These are phyloP conservation scores for Linderina pennispora DNA, from an alignment of 192 early-diverging fungal genomes.

Conservation along the genomic window DNA sequence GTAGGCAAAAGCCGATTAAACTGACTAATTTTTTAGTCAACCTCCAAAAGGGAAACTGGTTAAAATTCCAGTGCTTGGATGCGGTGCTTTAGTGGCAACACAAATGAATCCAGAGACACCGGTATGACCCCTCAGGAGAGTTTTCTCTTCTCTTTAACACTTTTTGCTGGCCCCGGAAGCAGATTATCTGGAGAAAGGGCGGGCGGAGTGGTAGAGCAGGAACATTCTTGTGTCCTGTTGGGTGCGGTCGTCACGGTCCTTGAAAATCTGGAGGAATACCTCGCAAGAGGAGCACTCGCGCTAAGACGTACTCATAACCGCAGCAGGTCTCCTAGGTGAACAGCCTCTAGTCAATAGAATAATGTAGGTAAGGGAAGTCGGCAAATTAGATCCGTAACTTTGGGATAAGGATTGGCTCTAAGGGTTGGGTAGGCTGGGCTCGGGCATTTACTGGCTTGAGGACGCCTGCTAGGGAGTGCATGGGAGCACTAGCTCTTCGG, in stretches of 20 bases:
- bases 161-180: slow-evolving; percentile 52
- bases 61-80: slow-evolving; percentile 72
- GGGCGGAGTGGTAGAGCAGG: slow-evolving; percentile 23
- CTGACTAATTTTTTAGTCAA: slow-evolving; percentile 1
- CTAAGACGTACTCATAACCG: slow-evolving; percentile 72
- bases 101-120: slow-evolving; percentile 65
- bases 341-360: slow-evolving; percentile 81
- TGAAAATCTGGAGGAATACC: slow-evolving; percentile 69
- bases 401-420: slow-evolving; percentile 80
- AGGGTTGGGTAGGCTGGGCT: slow-evolving; percentile 55
- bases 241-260: slow-evolving; percentile 58
- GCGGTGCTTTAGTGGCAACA: slow-evolving; percentile 61
- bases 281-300: slow-evolving; percentile 47
- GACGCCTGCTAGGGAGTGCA: too few species aligned
- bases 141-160: slow-evolving; percentile 71
- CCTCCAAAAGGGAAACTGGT: slow-evolving; percentile 71
- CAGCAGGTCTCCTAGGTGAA: slow-evolving; percentile 77
- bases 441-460: not conserved
- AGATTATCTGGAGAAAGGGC: slow-evolving; percentile 60
- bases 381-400: slow-evolving; percentile 84
- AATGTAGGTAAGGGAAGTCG: slow-evolving; percentile 83
- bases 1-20: slow-evolving; percentile 51
- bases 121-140: slow-evolving; percentile 59
- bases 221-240: slow-evolving; percentile 47
- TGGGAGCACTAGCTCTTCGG: too few species aligned